Evolutionary conservation across 2,329 filamentous ascomycete species (phyloP).

Genomic region (Ascochyta lentis): DNA sequence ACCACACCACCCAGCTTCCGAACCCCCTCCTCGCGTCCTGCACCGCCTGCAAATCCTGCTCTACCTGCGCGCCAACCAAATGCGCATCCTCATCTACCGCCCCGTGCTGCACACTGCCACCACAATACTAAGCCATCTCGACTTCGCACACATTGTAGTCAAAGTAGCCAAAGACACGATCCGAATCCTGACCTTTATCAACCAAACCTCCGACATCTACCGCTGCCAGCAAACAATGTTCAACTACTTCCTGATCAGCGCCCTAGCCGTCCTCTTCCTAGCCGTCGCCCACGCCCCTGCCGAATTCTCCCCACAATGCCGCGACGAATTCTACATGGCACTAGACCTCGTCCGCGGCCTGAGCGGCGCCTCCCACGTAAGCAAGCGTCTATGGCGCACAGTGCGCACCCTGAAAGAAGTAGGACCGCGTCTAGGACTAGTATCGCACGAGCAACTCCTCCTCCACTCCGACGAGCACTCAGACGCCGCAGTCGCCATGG

Average conservation of each 20-base stretch:
- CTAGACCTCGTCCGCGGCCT: conserved; percentile 77
- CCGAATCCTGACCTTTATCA: conserved; percentile 71
- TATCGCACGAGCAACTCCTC: conserved; percentile 52
- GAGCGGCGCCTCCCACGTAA: conserved; percentile 73
- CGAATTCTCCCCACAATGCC: conserved; percentile 70
- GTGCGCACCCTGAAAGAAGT: conserved; percentile 74
- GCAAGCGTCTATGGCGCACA: conserved; percentile 75
- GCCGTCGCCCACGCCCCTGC: conserved; percentile 77
- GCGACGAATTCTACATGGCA: conserved; percentile 80
- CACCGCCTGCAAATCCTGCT: conserved; percentile 82
- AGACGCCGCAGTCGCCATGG: conserved; percentile 70
- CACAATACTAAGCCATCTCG: conserved; percentile 78
- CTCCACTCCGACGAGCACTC: conserved; percentile 61
- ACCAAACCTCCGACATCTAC: conserved; percentile 75
- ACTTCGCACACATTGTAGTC: conserved; percentile 75
- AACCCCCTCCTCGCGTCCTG: conserved; percentile 67
- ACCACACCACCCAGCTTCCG: conserved; percentile 34
- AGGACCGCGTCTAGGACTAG: conserved; percentile 71
- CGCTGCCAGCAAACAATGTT: conserved; percentile 76
- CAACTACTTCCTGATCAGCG: conserved; percentile 79
- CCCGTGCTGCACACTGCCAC: conserved; percentile 84
- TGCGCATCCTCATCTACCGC: conserved; percentile 87
- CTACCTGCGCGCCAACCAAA: conserved; percentile 86
- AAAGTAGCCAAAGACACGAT: conserved; percentile 80
- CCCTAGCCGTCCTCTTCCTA: conserved; percentile 77